Base-by-base conservation (phyloP, 805 yeast genomes). In the Ogataea populi-albae region DNA sequence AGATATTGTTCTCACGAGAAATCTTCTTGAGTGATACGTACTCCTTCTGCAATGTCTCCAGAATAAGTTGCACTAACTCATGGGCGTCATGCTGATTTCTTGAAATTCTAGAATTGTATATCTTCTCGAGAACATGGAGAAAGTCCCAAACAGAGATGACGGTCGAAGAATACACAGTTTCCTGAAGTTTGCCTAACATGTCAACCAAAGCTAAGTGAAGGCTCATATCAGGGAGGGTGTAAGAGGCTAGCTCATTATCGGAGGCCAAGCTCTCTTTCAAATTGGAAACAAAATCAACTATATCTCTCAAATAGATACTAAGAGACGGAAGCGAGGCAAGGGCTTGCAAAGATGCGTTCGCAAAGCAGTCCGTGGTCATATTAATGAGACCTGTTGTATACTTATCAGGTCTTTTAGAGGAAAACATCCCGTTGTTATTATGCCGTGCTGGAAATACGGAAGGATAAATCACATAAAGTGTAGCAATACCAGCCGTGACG, bases 61-160 rank as follows among this genome's bases (percentile, higher is more conserved):
- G 63, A 15, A 89, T 69, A 34, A 86, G 61, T 55, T 87, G 95
- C 20, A 91, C 73, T 45, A 93, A 68, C 53, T 91, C 98, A 50
- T 93, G 97, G 0, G 98, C 96, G 63, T 91, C 98, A 53, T 91
- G 95, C 58, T 93, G 98, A 30, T 75, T 76, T 23, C 83, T 65
- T 2, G 95, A 80, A 18, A 93, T 80, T 45, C 75, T 77, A 3
- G 89, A 79, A 37, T 79, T 74, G 61, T 81, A 84, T 11, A 84
- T 79, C 7, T 58, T 59, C 52, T 91, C 98, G 33, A 93, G 61
- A 8, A 77, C 80, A 34, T 73, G 81, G 14, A 91, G 63, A 32
- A 89, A 73, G 1, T 86, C 81, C 89, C 95, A 82, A 1, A 86
- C 88, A 0, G 89, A 77, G 4, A 80, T 61, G 6, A 79, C 69